These are phyloP conservation scores for Zopfochytrium polystomum DNA, from an alignment of 371 early-diverging fungal species.

Conservation along the genomic window DNA sequence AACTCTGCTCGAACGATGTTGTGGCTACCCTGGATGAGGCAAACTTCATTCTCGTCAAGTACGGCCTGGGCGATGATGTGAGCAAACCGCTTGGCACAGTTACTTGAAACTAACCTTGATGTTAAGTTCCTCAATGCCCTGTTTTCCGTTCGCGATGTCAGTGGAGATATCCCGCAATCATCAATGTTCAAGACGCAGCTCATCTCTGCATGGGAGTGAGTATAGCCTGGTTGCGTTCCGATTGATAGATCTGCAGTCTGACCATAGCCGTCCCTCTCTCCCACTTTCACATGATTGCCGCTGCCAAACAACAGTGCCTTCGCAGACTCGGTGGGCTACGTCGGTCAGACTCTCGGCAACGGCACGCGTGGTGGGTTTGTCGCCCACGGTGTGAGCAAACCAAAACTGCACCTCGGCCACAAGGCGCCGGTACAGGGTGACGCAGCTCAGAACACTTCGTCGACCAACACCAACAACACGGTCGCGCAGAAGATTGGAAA, in stretches of 20 bases:
- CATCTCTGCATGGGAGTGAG: not conserved
- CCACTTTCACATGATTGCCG: too few relatives aligned
- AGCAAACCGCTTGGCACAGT: too few relatives aligned
- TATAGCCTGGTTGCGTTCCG: too few relatives aligned
- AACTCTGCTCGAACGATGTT: conserved; percentile 9
- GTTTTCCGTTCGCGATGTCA: conserved; percentile 12
- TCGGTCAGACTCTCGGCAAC: not conserved
- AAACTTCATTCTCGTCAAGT: conserved; percentile 7
- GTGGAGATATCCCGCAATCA: conserved; percentile 8
- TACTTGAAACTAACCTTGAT: too few relatives aligned
- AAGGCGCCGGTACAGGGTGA: too few relatives aligned
- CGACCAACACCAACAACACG: too few relatives aligned
- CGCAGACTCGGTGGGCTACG: not conserved
- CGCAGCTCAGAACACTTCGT: too few relatives aligned
- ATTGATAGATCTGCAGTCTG: too few relatives aligned
- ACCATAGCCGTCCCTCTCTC: too few relatives aligned
- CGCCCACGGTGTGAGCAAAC: not conserved
- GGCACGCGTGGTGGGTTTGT: not conserved
- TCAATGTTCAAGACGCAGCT: conserved; percentile 8
- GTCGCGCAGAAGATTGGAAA: too few relatives aligned
- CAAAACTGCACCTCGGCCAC: not conserved
- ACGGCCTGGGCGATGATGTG: conserved; percentile 5
- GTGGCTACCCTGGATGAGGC: conserved; percentile 15
- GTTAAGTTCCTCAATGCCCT: conserved; percentile 13
- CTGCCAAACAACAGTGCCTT: too few relatives aligned